Percentiles rank a stretch among this genome's conserved stretches.
Conservation (phyloP, 176 grass and related monocot genomes). For the Musa acuminata region DNA sequence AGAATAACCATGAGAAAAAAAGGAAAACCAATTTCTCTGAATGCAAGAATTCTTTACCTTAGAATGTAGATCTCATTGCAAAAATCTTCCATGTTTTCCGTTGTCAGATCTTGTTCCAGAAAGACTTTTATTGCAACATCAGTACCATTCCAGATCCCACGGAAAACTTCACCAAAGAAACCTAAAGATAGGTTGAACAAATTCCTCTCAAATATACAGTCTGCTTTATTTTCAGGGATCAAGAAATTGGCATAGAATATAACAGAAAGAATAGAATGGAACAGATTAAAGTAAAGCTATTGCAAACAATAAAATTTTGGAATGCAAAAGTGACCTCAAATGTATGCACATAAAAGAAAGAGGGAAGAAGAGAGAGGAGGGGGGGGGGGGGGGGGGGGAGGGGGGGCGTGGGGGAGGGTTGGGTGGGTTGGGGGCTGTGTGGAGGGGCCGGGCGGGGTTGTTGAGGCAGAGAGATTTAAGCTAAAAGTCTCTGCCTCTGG, state of each 20-base stretch:
- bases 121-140: conserved; percentile 99
- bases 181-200: conserved; percentile 25
- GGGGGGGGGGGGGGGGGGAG: too few relatives aligned
- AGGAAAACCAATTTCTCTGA: neutral
- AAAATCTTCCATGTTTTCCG: conserved; percentile 99
- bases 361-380: too few relatives aligned
- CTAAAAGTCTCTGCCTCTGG: neutral
- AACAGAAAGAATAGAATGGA: neutral
- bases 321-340: too few relatives aligned
- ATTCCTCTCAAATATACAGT: neutral
- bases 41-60: conserved; percentile 35
- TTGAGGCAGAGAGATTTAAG: neutral
- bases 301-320: too few relatives aligned
- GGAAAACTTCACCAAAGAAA: conserved; percentile 98
- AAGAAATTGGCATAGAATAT: neutral
- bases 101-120: conserved; percentile 95
- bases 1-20: conserved; percentile 19
- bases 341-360: too few relatives aligned
- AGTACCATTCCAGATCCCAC: conserved; percentile 98
- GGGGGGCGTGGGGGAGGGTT: too few relatives aligned
- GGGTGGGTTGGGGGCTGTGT: fast-evolving
- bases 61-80: conserved; percentile 98
- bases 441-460: too few relatives aligned
- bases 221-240: neutral
- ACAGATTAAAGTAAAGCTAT: too few relatives aligned